Percentiles rank a stretch among this genome's conserved stretches.
phyloP scores from a whole-genome alignment of 2,329 filamentous ascomycete genomes.

The Penicillium decumbens region DNA sequence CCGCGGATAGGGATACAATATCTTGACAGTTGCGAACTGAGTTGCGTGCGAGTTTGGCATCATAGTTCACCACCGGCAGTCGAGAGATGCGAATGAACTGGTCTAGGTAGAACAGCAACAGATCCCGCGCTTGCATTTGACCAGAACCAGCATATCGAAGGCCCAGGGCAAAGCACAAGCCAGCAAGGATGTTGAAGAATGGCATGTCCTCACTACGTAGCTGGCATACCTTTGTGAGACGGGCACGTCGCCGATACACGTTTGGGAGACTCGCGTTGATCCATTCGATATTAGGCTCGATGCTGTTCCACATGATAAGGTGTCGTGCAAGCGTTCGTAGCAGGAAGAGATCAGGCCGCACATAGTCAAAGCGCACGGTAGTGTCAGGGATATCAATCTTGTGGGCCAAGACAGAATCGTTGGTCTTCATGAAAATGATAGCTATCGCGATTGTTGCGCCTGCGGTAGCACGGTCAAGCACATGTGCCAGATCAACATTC shows the following conservation, averaged over 20 bases:
- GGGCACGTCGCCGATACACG: slow-evolving; percentile 60
- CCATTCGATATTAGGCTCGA: slow-evolving; percentile 70
- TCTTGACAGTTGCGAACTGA: slow-evolving; percentile 91
- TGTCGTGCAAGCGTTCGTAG: slow-evolving; percentile 85
- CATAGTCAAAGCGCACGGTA: slow-evolving; percentile 86
- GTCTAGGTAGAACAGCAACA: slow-evolving; percentile 79
- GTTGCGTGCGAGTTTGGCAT: slow-evolving; percentile 74
- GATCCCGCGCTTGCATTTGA: slow-evolving; percentile 66
- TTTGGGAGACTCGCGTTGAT: slow-evolving; percentile 67
- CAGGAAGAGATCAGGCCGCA: slow-evolving; percentile 86
- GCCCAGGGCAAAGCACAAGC: slow-evolving; percentile 74
- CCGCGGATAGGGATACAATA: slow-evolving; percentile 71
- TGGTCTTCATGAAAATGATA: slow-evolving; percentile 95
- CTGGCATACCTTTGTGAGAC: slow-evolving; percentile 55
- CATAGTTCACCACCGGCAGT: slow-evolving; percentile 63
- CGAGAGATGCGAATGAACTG: slow-evolving; percentile 75
- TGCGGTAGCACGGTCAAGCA: slow-evolving; percentile 86
- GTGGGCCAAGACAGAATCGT: slow-evolving; percentile 76
- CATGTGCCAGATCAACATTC: slow-evolving; percentile 84
- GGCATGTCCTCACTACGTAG: slow-evolving; percentile 80
- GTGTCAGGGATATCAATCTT: slow-evolving; percentile 94
- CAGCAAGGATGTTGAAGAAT: slow-evolving; percentile 86
- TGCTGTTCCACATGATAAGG: slow-evolving; percentile 85
- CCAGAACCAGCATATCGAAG: slow-evolving; percentile 71
- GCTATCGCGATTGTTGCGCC: slow-evolving; percentile 88